Evolutionary conservation across 2,329 filamentous ascomycete genomes (phyloP).

Genomic region (Amylocarpus encephaloides): DNA sequence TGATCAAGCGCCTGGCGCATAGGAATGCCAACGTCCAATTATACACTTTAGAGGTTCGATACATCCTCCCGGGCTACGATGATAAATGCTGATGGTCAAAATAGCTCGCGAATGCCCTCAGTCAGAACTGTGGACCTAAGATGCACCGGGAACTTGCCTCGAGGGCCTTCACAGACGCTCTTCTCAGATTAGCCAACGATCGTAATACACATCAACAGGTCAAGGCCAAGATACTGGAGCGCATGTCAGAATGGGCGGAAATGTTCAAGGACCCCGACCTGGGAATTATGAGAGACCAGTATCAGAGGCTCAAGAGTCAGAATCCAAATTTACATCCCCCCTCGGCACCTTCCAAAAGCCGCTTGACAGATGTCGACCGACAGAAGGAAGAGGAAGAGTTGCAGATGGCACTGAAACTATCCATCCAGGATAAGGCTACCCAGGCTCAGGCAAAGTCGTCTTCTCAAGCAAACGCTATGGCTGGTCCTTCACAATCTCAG

Average conservation of each 20-base stretch:
- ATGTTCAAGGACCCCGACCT: slow-evolving; percentile 92
- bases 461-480: slow-evolving; percentile 32
- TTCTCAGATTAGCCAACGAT: slow-evolving; percentile 85
- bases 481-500: slow-evolving; percentile 35
- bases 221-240: slow-evolving; percentile 92
- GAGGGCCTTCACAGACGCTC: slow-evolving; percentile 77
- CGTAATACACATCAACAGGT: slow-evolving; percentile 94
- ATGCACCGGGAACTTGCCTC: slow-evolving; percentile 67
- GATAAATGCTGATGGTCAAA: background rate
- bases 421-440: slow-evolving; percentile 76
- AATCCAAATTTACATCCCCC: slow-evolving; percentile 89
- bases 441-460: slow-evolving; percentile 43
- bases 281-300: slow-evolving; percentile 96
- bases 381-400: slow-evolving; percentile 96
- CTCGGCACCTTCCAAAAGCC: slow-evolving; percentile 86
- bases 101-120: slow-evolving; percentile 63
- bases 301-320: slow-evolving; percentile 72
- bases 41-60: slow-evolving; percentile 59
- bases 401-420: slow-evolving; percentile 90
- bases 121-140: slow-evolving; percentile 63
- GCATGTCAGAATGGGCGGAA: slow-evolving; percentile 93
- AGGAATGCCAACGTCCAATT: slow-evolving; percentile 74
- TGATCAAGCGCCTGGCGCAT: slow-evolving; percentile 69
- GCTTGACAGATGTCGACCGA: slow-evolving; percentile 82
- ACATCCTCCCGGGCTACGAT: background rate